Percentiles rank a stretch among this genome's conserved stretches.
Conservation (phyloP, 208 protist genomes). For the Crithidia sp. region DNA sequence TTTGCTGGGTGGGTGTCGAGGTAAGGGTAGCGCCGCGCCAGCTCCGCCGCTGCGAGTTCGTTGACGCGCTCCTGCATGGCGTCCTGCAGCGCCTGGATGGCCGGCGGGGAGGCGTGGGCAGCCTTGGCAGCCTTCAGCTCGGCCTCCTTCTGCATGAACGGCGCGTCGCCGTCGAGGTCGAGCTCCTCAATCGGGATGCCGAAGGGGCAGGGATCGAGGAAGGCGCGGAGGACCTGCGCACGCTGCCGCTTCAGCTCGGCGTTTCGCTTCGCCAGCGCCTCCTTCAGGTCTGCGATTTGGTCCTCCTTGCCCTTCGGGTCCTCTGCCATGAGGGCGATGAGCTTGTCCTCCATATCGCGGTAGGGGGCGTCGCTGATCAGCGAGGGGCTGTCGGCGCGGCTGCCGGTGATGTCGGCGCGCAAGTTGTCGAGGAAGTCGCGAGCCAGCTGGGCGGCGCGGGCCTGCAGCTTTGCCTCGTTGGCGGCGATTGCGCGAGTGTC, state of each 20-base stretch:
- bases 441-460: constrained; percentile 38
- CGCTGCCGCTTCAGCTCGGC: constrained; percentile 42
- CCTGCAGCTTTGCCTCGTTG: constrained; percentile 47
- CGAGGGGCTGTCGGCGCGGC: constrained; percentile 22
- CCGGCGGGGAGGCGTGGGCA: background rate
- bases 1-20: constrained; percentile 35
- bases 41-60: constrained; percentile 45
- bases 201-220: constrained; percentile 49
- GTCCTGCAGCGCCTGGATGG: constrained; percentile 22
- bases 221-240: constrained; percentile 25
- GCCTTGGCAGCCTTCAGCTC: constrained; percentile 21
- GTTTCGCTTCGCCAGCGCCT: constrained; percentile 45
- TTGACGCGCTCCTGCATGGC: constrained; percentile 56
- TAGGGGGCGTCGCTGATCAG: constrained; percentile 50
- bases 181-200: constrained; percentile 48
- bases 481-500: constrained; percentile 32
- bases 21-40: constrained; percentile 34
- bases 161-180: constrained; percentile 34
- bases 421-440: constrained; percentile 37
- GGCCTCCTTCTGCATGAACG: constrained; percentile 43
- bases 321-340: constrained; percentile 39
- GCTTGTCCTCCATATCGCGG: constrained; percentile 59
- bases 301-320: constrained; percentile 35
- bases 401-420: constrained; percentile 43
- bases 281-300: constrained; percentile 47